Evolutionary conservation across 352 stramenopile genomes (phyloP).

Genomic region (Phytopythium sindhum): DNA sequence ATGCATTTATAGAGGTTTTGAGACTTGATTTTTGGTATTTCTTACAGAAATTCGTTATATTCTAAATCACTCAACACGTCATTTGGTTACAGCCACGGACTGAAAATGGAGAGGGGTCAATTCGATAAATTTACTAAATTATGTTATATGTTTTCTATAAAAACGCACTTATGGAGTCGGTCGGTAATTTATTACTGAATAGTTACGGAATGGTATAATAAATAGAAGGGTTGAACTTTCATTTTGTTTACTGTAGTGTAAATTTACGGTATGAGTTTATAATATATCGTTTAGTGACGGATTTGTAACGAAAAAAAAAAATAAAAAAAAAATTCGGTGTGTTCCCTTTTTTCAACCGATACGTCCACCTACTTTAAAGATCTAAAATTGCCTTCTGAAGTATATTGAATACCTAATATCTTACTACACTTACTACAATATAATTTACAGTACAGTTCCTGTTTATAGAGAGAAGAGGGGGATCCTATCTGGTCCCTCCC

Average conservation of each 20-base stretch:
- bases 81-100: not conserved
- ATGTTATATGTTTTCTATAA: no score
- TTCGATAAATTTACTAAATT: no score
- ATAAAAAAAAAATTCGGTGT: slow-evolving; percentile 1
- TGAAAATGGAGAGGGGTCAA: no score
- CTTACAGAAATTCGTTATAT: not conserved
- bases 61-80: not conserved
- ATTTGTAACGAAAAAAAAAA: not conserved
- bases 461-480: not conserved
- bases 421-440: no score
- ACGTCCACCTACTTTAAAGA: not conserved
- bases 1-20: not conserved
- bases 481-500: not conserved
- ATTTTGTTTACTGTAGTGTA: no score
- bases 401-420: no score
- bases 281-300: not conserved
- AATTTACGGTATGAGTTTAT: no score
- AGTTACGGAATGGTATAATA: no score
- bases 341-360: not conserved
- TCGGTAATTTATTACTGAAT: no score
- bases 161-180: no score
- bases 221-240: no score
- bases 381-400: no score
- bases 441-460: not conserved
- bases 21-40: not conserved